These are phyloP conservation scores for Calonectria multiphialidica DNA, from an alignment of 2,329 filamentous ascomycete genomes.

Conservation along the genomic window DNA sequence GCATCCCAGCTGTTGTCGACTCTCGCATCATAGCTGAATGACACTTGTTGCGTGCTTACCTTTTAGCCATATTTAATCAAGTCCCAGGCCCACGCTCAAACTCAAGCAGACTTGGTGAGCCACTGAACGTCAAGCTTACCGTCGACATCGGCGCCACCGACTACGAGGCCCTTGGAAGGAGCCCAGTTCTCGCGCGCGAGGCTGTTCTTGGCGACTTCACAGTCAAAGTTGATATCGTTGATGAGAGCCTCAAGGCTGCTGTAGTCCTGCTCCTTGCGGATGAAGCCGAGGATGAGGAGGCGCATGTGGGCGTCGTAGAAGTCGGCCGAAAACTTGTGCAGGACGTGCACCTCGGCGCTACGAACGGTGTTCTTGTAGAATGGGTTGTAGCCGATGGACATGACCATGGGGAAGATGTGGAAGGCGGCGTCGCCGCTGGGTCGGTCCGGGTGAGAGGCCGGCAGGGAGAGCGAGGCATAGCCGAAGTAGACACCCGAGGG, in stretches of 20 bases:
- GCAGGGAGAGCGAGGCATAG: slow-evolving; percentile 80
- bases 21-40: neutral
- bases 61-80: neutral
- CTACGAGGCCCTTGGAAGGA: slow-evolving; percentile 53
- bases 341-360: slow-evolving; percentile 90
- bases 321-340: slow-evolving; percentile 81
- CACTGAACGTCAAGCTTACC: slow-evolving; percentile 53
- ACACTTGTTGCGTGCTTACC: neutral
- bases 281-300: slow-evolving; percentile 85
- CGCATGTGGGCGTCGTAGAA: slow-evolving; percentile 90
- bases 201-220: slow-evolving; percentile 82
- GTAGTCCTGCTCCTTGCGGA: slow-evolving; percentile 92
- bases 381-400: slow-evolving; percentile 97
- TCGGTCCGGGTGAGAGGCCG: slow-evolving; percentile 59
- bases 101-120: slow-evolving; percentile 49
- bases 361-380: slow-evolving; percentile 94
- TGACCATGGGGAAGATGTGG: slow-evolving; percentile 83
- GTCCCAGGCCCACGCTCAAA: neutral
- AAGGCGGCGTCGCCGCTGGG: slow-evolving; percentile 42
- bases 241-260: slow-evolving; percentile 84
- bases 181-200: slow-evolving; percentile 75
- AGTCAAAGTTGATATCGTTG: slow-evolving; percentile 90
- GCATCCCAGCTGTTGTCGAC: neutral
- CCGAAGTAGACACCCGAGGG: slow-evolving; percentile 93
- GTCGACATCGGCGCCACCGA: slow-evolving; percentile 41